Base-by-base conservation (phyloP, 495 filamentous ascomycete species). In the Umbilicaria muhlenbergii region DNA sequence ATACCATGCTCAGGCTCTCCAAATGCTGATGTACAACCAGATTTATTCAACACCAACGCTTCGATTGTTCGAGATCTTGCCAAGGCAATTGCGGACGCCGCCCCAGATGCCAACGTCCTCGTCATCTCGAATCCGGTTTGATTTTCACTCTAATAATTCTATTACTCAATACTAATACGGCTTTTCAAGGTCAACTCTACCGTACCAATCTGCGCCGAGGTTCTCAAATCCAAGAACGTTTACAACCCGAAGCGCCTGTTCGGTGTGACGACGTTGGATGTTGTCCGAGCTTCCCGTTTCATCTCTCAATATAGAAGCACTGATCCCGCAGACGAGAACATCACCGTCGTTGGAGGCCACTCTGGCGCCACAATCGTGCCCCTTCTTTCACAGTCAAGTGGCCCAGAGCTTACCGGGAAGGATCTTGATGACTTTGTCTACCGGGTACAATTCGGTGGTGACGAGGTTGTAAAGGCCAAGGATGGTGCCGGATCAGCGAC, bases 31-130 rank as follows among this genome's bases (percentile, higher is more conserved):
- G 7, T 34, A 12, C 38, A 42, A 80, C 24, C 24, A 28, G 87
- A 98, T 60, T 83, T 98, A 43, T 98, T 98, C 84, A 98, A 98
- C 74, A 98, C 89, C 74, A 98, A 98, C 66, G 91, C 92, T 64
- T 94, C 86, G 51, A 98, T 98, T 59, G 91, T 98, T 62, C 91
- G 91, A 49, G 91, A 96, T 68, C 80, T 98, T 48, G 88, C 91
- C 63, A 95, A 98, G 78, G 86, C 87, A 53, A 78, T 77, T 58
- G 91, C 91, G 56, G 80, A 93, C 54, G 72, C 83, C 56, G 71
- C 78, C 62, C 92, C 91, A 46, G 74, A 98, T 38, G 92, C 91
- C 66, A 94, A 92, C 63, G 73, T 96, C 65, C 80, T 96, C 58
- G 78, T 98, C 71, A 98, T 98, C 68, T 76, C 86, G 65, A 98